Base-by-base conservation (phyloP, 139 green algal species). In the Spirogloea muscicola region DNA sequence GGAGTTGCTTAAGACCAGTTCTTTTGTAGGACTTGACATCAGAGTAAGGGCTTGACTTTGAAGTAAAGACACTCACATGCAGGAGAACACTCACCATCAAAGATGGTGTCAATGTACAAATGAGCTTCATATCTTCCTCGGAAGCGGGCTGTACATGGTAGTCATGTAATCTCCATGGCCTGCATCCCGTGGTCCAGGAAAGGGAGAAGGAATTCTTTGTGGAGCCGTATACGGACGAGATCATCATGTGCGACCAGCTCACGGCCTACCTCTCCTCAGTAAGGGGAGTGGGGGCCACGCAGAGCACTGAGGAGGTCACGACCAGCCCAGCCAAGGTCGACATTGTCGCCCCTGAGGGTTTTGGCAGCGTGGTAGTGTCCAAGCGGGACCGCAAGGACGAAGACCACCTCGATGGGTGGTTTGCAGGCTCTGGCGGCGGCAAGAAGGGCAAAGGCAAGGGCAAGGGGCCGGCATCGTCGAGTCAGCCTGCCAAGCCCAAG, bases 161-260 rank as follows among this genome's bases (percentile, higher is more conserved):
- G n/a, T n/a, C n/a, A n/a, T n/a, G n/a, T n/a, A n/a, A n/a, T n/a
- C n/a, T n/a, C n/a, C n/a, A n/a, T n/a, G n/a, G n/a, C n/a, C n/a
- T n/a, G n/a, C n/a, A n/a, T n/a, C n/a, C n/a, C n/a, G n/a, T n/a
- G n/a, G n/a, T n/a, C n/a, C n/a, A n/a, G 13, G 57, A 55, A 31
- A 34, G 77, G 25, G 43, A 77, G 18, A 66, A 43, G 29, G 84
- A 86, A 51, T 58, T 80, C 42, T 80, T 58, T 10, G 81, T 84
- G 25, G 81, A 86, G 52, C 84, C 84, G 18, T 88, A 82, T 38
- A 75, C 82, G 36, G 77, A 83, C n/a, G 84, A 88, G 83, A 81
- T 86, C 18, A 64, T 64, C 41, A 40, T 57, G 18, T 83, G 72
- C 40, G 81, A 86, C 16, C 68, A 80, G 76, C 61, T 86, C 37